Evolutionary conservation across 2,329 filamentous ascomycete species (phyloP).

Genomic region (Ambrosiella beaveri): DNA sequence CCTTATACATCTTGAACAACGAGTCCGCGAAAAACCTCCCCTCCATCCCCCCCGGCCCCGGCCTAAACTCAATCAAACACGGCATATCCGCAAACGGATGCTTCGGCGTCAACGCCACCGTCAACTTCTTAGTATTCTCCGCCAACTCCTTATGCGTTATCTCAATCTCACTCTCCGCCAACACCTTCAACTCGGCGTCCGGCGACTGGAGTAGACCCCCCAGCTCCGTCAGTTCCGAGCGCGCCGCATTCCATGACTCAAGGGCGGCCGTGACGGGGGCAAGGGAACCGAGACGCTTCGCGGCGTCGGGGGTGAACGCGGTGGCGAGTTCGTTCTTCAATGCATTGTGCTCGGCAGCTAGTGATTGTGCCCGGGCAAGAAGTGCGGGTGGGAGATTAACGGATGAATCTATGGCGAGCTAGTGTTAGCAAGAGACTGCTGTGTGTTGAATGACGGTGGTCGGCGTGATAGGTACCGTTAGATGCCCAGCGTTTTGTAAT

Average conservation of each 20-base stretch:
- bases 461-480: not conserved
- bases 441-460: not conserved
- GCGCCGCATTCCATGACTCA: slow-evolving; percentile 38
- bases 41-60: slow-evolving; percentile 81
- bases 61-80: slow-evolving; percentile 80
- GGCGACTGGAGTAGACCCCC: slow-evolving; percentile 30
- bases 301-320: slow-evolving; percentile 38
- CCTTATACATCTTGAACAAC: slow-evolving; percentile 76
- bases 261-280: slow-evolving; percentile 39
- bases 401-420: not conserved
- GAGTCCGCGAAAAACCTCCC: slow-evolving; percentile 80
- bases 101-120: slow-evolving; percentile 61
- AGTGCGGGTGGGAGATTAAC: slow-evolving; percentile 33
- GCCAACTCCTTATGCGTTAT: slow-evolving; percentile 45
- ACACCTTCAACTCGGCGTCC: slow-evolving; percentile 53
- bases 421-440: not conserved
- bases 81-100: slow-evolving; percentile 83
- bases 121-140: slow-evolving; percentile 48
- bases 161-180: slow-evolving; percentile 70
- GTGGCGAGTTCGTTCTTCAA: slow-evolving; percentile 34
- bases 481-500: not conserved
- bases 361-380: slow-evolving; percentile 39
- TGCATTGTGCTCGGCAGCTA: slow-evolving; percentile 39
- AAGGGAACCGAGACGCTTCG: slow-evolving; percentile 45
- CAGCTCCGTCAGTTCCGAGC: slow-evolving; percentile 37